Base-by-base conservation (phyloP, 371 early-diverging fungal species). In the Lichtheimia ramosa region DNA sequence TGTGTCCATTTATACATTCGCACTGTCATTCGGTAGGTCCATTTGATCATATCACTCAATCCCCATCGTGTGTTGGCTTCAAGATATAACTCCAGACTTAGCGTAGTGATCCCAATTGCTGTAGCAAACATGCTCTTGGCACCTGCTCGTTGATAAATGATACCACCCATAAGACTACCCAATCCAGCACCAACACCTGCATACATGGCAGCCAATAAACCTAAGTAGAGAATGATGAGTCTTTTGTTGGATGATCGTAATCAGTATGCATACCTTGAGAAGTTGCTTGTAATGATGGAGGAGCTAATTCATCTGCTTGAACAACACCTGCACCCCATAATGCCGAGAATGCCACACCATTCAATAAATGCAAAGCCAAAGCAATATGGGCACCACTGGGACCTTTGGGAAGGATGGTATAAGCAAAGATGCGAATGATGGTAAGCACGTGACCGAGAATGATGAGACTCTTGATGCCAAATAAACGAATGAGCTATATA, bases 251-350 rank as follows among this genome's bases (percentile, higher is more conserved):
- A 20, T 1, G 27, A 48, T 25, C 23, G 20, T 14, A n/a, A 4
- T 3, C 20, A 27, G 1, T 39, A 14, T 48, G 7, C 21, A 34
- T 58, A 74, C 71, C 81, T 70, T 81, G 81, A 3, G 81, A 81
- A 23, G 81, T 81, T n/a, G 81, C 81, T 57, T 81, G 81, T 48
- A 81, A 56, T 18, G 75, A 73, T 10, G 81, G 77, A 21, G 81
- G 78, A 0, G 81, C 74, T 12, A 81, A 52, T 48, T 77, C 81
- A 57, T 81, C 81, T 1, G 81, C 81, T 54, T 81, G 77, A 5
- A 81, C 81, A 3, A 81, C 81, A 41, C 81, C 81, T 20, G 81
- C 81, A 40, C 81, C 78, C 81, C 81, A 81, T 7, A 81, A 53
- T 0, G 81, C 77, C 16, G 81, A 81, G 51, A 81, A 81, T 27